These are phyloP conservation scores for Dryas octopetala DNA, from an alignment of 306 rosid species.

Conservation along the genomic window DNA sequence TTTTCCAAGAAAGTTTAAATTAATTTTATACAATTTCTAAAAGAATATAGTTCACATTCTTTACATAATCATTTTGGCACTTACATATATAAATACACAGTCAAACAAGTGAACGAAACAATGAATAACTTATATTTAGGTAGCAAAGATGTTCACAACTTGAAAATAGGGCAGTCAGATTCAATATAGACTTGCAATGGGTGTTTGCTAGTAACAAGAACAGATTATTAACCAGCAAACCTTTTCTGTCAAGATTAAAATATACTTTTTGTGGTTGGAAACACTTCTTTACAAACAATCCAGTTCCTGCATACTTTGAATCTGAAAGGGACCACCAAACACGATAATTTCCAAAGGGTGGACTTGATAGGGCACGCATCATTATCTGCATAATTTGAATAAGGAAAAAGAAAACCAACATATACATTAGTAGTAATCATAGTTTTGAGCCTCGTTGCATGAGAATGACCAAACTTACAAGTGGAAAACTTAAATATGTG, in stretches of 20 bases:
- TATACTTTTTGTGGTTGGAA: constrained; percentile 66
- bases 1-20: constrained; percentile 8
- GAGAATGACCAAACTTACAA: not conserved
- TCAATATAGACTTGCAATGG: constrained; percentile 2
- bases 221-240: constrained; percentile 38
- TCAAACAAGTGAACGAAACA: not conserved
- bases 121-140: not conserved
- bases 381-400: constrained; percentile 55
- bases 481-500: not conserved
- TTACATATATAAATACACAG: not conserved
- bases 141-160: not conserved
- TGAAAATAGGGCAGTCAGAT: not conserved
- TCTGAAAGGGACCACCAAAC: constrained; percentile 99
- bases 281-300: constrained; percentile 78
- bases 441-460: constrained; percentile 8
- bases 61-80: not conserved
- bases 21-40: not conserved
- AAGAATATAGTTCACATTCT: not conserved
- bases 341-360: constrained; percentile 71
- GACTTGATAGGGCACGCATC: constrained; percentile 83
- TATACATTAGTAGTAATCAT: constrained; percentile 7
- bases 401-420: constrained; percentile 6
- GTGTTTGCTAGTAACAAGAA: not conserved
- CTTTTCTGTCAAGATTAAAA: constrained; percentile 86
- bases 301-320: constrained; percentile 98